Conservation (phyloP, 2,329 filamentous ascomycete species). For the Aspergillus amoenus region DNA sequence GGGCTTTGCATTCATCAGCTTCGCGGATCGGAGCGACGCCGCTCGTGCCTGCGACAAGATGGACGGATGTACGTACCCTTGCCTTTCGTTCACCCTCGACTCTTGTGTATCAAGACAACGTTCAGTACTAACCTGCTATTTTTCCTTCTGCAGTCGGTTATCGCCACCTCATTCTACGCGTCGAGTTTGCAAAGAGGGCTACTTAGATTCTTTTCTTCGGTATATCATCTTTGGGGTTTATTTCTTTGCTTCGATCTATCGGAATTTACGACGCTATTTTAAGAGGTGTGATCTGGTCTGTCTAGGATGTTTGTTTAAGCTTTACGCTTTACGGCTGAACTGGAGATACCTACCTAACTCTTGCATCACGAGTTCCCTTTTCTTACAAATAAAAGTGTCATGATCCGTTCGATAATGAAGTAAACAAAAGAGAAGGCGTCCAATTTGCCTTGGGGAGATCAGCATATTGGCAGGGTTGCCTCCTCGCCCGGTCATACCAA, state of each 20-base stretch:
- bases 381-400: conserved; percentile 2
- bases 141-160: conserved; percentile 44
- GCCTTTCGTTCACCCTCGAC: neutral
- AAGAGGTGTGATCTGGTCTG: neutral
- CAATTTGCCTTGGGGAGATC: neutral
- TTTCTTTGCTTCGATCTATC: neutral
- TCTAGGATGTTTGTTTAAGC: neutral
- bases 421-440: neutral
- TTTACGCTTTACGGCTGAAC: neutral
- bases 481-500: no score
- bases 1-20: conserved; percentile 99
- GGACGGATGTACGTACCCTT: conserved; percentile 72
- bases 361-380: neutral
- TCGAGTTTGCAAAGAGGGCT: conserved; percentile 53
- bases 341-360: neutral
- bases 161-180: conserved; percentile 53
- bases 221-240: conserved; percentile 7
- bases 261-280: conserved; percentile 4
- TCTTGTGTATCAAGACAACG: neutral
- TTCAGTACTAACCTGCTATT: conserved; percentile 1
- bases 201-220: conserved; percentile 28
- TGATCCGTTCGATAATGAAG: conserved; percentile 1
- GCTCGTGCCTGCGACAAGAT: conserved; percentile 94
- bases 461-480: neutral
- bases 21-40: conserved; percentile 84